Evolutionary conservation across 139 green algal genomes (phyloP), one percentile per base, ranked within the genome.

Genomic region (Volvox africanus): DNA sequence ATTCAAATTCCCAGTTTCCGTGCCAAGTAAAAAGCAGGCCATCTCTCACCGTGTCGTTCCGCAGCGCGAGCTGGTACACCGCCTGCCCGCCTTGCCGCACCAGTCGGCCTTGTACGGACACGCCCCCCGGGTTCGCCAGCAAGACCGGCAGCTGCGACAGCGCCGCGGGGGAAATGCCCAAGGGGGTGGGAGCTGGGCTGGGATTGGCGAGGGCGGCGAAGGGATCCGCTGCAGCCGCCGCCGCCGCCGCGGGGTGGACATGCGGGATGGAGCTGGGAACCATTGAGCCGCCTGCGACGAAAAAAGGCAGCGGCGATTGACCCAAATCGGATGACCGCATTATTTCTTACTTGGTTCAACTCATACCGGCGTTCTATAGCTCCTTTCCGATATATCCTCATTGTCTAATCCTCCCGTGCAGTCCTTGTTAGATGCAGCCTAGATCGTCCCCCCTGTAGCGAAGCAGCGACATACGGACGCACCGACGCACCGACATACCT

Each of bases 41-140:
- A 5, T 9, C 33, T 69, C 85, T 73, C 69, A 89, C 85, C 85
- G 73, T 90, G 75, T 90, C 86, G 86, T 90, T 90, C 2, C 55
- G 50, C 2, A 90, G 73, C 30, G 55, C 73, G 32, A 90, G 86
- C 32, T 85, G 86, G 86, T 90, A 90, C 30, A 78, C 73, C 55
- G 80, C 32, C 88, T 92, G 91, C 26, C 94, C 95, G 24, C 84
- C 88, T 36, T 94, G 71, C 2, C 95, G 93, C 76, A 92, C 88
- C 35, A 99, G 18, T 68, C 68, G 84, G 26, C 95, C 97, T 5
- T 73, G 50, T 24, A 99, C 93, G 18, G 95, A 91, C 67, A 99
- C 91, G 16, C 93, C 93, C 16, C 87, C 73, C 0, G 81, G 86
- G 26, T 91, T 89, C 14, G 44, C 32, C 75, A 99, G 92, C 80